Evolutionary conservation across 441 rosid species (phyloP).

Genomic region (Brassica balearica): DNA sequence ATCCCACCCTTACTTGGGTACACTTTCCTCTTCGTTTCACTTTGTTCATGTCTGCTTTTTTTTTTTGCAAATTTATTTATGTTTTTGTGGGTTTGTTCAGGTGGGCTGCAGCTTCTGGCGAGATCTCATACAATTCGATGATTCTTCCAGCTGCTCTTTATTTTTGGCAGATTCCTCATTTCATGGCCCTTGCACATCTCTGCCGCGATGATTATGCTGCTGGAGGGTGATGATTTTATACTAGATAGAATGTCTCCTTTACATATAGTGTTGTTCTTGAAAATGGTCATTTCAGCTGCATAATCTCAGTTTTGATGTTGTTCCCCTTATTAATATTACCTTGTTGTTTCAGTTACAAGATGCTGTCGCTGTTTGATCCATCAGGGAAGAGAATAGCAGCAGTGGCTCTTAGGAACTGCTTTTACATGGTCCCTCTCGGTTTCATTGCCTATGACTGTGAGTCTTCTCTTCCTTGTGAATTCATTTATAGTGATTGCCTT

Average conservation of each 20-base stretch:
- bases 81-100: constrained; percentile 42
- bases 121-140: constrained; percentile 69
- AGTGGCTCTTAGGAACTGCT: constrained; percentile 87
- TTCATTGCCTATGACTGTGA: constrained; percentile 87
- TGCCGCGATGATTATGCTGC: constrained; percentile 93
- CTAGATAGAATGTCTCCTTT: constrained; percentile 17
- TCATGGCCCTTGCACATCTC: constrained; percentile 94
- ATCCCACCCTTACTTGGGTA: constrained; percentile 94
- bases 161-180: constrained; percentile 99
- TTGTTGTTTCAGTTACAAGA: constrained; percentile 69
- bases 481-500: too few relatives aligned
- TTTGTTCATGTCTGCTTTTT: not conserved
- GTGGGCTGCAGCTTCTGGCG: constrained; percentile 93
- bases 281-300: not conserved
- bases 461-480: constrained; percentile 40
- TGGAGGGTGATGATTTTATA: constrained; percentile 74
- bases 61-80: not conserved
- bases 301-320: constrained; percentile 18
- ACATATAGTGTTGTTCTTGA: constrained; percentile 4
- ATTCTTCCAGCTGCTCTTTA: constrained; percentile 95
- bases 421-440: constrained; percentile 88
- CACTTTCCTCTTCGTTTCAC: constrained; percentile 12
- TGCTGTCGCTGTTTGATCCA: constrained; percentile 89
- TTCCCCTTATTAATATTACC: too few relatives aligned
- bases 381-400: constrained; percentile 80